These are phyloP conservation scores for Penicillium cosmopolitanum DNA, from an alignment of 495 filamentous ascomycete species.

Conservation along the genomic window DNA sequence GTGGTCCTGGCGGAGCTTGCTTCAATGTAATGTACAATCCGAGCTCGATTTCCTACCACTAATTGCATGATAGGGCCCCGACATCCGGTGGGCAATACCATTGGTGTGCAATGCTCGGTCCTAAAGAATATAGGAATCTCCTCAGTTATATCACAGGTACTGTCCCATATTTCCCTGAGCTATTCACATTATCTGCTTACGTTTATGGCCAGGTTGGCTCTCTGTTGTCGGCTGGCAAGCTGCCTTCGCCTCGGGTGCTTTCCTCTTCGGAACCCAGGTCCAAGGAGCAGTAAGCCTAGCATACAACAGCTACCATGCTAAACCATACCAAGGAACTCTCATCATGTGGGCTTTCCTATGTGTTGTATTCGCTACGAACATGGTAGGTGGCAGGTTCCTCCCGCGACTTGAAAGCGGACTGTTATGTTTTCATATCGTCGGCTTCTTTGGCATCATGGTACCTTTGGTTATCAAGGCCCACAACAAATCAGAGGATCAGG, in stretches of 20 bases:
- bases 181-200: neutral
- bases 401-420: conserved; percentile 50
- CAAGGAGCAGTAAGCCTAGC: conserved; percentile 42
- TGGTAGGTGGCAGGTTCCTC: conserved; percentile 39
- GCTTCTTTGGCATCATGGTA: conserved; percentile 49
- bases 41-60: neutral
- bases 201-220: conserved; percentile 30
- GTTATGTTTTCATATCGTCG: conserved; percentile 50
- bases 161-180: neutral
- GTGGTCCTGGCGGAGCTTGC: conserved; percentile 49
- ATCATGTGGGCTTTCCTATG: conserved; percentile 43
- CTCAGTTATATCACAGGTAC: conserved; percentile 39
- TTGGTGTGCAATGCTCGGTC: conserved; percentile 47
- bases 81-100: conserved; percentile 48
- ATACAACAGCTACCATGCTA: conserved; percentile 38
- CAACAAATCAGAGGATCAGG: conserved; percentile 40
- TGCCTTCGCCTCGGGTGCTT: conserved; percentile 30
- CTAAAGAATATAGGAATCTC: conserved; percentile 37
- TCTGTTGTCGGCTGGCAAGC: conserved; percentile 40
- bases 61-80: conserved; percentile 31
- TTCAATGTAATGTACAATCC: conserved; percentile 33
- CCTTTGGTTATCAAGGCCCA: conserved; percentile 44
- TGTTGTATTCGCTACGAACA: conserved; percentile 39
- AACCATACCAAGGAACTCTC: conserved; percentile 52
- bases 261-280: conserved; percentile 37